Evolutionary conservation across 2,329 filamentous ascomycete species (phyloP).

Genomic region (Diaporthe caulivora): DNA sequence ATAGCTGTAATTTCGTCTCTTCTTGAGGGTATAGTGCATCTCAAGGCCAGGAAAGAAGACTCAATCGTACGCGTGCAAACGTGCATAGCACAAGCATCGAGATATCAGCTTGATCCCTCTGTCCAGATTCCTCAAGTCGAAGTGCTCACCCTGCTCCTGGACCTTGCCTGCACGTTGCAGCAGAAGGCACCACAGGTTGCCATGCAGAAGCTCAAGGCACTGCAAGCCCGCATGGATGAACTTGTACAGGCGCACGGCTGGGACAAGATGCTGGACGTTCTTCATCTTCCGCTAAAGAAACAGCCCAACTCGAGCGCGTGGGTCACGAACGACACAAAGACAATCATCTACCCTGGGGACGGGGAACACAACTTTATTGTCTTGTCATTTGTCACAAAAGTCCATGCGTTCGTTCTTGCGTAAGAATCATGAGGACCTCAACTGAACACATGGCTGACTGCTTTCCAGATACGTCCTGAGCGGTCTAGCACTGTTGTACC

Average conservation of each 20-base stretch:
- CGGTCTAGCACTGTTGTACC: conserved; percentile 58
- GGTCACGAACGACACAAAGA: conserved; percentile 69
- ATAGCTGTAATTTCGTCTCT: conserved; percentile 75
- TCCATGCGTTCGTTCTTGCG: conserved; percentile 68
- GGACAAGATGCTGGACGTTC: conserved; percentile 60
- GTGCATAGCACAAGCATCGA: conserved; percentile 80
- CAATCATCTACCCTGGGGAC: conserved; percentile 64
- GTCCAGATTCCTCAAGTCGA: conserved; percentile 75
- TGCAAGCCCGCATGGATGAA: conserved; percentile 74
- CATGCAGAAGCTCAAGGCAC: conserved; percentile 68
- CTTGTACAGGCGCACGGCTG: conserved; percentile 59
- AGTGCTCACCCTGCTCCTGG: conserved; percentile 74
- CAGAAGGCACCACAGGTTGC: conserved; percentile 70
- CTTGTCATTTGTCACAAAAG: conserved; percentile 71
- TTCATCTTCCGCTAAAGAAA: conserved; percentile 68
- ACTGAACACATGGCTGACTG: conserved; percentile 37
- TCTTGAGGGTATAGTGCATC: conserved; percentile 77
- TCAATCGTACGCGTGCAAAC: conserved; percentile 77
- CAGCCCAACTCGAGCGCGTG: conserved; percentile 60
- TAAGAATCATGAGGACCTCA: conserved; percentile 50
- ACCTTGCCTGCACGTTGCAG: conserved; percentile 77
- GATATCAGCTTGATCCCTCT: conserved; percentile 76
- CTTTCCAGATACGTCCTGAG: conserved; percentile 64
- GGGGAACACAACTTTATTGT: conserved; percentile 67
- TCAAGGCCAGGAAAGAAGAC: conserved; percentile 74